A percentile compares a stretch with the other conserved stretches of the same genome.
These are phyloP conservation scores for Psophocarpus tetragonolobus DNA, from an alignment of 306 rosid species.

Conservation along the genomic window DNA sequence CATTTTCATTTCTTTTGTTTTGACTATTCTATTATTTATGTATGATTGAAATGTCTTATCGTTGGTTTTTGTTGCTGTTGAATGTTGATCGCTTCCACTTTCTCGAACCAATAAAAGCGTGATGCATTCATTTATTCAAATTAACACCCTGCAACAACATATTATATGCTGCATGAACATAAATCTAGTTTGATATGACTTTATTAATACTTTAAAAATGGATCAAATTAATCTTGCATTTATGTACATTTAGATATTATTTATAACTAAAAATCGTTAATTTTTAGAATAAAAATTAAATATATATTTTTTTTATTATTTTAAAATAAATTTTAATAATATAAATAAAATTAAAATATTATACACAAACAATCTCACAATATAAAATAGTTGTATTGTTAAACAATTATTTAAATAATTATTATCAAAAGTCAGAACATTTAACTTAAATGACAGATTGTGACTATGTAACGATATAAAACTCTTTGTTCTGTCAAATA, in stretches of 20 bases:
- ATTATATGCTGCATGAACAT: too few relatives aligned
- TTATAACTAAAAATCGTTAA: neutral
- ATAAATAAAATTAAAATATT: too few relatives aligned
- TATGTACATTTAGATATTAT: neutral
- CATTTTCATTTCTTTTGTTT: neutral
- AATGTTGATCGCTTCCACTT: neutral
- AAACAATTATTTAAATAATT: too few relatives aligned
- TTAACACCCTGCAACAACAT: neutral
- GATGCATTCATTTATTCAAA: neutral
- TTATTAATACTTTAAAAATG: neutral
- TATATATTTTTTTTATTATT: neutral
- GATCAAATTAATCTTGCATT: too few relatives aligned
- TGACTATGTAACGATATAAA: too few relatives aligned
- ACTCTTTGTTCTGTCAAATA: too few relatives aligned
- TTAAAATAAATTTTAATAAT: neutral
- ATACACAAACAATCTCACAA: too few relatives aligned
- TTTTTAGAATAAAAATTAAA: neutral
- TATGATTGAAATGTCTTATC: neutral
- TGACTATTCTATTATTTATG: neutral
- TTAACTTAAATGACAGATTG: too few relatives aligned
- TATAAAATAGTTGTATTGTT: too few relatives aligned
- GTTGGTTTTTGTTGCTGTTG: neutral
- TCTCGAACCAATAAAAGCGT: neutral
- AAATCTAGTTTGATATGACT: neutral
- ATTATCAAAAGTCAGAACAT: too few relatives aligned